A percentile compares a stretch with the other conserved stretches of the same genome.
phyloP scores from a whole-genome alignment of 371 early-diverging fungal genomes.

The Blyttiomyces sp. region DNA sequence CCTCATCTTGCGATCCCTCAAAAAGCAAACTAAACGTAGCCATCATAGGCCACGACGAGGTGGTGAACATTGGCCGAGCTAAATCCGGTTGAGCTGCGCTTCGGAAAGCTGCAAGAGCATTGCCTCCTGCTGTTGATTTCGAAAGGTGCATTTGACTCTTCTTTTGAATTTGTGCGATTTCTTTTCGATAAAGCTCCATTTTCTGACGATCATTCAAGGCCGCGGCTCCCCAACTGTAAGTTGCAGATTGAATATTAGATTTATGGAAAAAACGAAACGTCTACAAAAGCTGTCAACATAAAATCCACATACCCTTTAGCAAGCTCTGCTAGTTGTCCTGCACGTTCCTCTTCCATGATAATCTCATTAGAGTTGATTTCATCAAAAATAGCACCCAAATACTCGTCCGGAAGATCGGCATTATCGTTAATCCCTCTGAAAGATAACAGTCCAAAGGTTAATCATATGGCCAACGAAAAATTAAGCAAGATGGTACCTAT shows the following conservation, averaged over 20 bases:
- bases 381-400: constrained; percentile 46
- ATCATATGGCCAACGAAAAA: too few species aligned
- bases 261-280: not conserved
- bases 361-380: constrained; percentile 52
- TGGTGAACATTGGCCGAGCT: constrained; percentile 51
- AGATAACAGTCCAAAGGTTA: too few species aligned
- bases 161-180: constrained; percentile 48
- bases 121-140: constrained; percentile 5
- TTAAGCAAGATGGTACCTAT: constrained; percentile 18
- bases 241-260: constrained; percentile 1
- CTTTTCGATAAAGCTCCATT: constrained; percentile 48
- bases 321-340: constrained; percentile 36
- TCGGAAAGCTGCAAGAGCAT: constrained; percentile 33
- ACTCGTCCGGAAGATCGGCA: constrained; percentile 46
- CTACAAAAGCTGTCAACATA: not conserved
- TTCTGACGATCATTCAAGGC: constrained; percentile 43
- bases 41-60: constrained; percentile 49
- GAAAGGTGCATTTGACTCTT: constrained; percentile 45
- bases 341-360: constrained; percentile 54
- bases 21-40: constrained; percentile 49
- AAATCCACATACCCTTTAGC: constrained; percentile 30
- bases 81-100: constrained; percentile 42
- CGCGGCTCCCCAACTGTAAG: constrained; percentile 41
- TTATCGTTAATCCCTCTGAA: constrained; percentile 51
- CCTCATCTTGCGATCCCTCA: constrained; percentile 34